Conservation (phyloP, 148 eudicot genomes). For the Rhododendron kiyosumense region DNA sequence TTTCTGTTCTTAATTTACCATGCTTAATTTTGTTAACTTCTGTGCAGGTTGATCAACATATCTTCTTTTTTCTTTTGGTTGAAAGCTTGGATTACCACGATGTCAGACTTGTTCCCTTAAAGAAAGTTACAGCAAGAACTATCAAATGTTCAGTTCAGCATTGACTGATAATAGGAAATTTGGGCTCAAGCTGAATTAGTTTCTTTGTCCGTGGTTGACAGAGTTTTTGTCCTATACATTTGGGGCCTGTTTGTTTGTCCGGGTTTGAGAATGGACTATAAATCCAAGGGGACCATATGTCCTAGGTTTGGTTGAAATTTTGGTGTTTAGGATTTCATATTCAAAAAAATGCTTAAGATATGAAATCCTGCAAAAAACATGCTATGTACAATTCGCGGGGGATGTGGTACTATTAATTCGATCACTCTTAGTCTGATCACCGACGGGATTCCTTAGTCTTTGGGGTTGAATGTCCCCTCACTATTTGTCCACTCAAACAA, state of each 20-base stretch:
- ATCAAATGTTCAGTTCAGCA: background rate
- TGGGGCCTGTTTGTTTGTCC: background rate
- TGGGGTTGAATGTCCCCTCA: background rate
- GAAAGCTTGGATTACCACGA: background rate
- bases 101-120: background rate
- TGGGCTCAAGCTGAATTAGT: background rate
- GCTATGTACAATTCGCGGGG: background rate
- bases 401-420: background rate
- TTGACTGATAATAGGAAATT: background rate
- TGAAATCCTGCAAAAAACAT: background rate
- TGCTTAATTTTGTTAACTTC: background rate
- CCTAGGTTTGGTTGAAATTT: background rate
- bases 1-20: background rate
- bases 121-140: background rate
- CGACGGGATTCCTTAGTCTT: background rate
- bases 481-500: background rate
- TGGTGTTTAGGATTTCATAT: background rate
- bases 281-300: background rate
- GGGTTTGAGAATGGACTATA: background rate
- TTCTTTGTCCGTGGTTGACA: background rate
- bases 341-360: background rate
- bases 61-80: background rate
- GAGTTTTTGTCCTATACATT: background rate
- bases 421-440: background rate
- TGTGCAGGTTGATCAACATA: background rate